Evolutionary conservation across 2,329 filamentous ascomycete species (phyloP), one percentile per base, ranked within the genome.

Genomic region (Aureobasidium subglaciale): DNA sequence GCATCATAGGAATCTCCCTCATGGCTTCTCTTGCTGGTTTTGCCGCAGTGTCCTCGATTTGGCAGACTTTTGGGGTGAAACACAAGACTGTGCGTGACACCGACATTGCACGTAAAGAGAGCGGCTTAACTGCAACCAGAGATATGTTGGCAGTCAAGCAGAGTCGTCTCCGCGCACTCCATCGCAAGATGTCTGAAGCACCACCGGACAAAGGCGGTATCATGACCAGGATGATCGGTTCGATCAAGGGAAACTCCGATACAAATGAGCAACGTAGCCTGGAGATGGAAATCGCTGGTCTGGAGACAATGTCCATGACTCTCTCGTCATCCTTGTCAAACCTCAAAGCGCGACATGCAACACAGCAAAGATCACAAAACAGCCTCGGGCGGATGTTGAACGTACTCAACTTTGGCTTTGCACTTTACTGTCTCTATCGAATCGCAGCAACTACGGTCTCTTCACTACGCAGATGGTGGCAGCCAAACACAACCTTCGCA

Each of bases 11-110:
- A 3, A 90, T 93, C 56, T 85, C 86, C 45, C 73, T 93, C 53
- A 95, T 95, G 88, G 90, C 89, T 15, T 78, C 91, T 13, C 75
- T 95, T n/a, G 89, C 89, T 6, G 90, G 90, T 0, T 95, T 95
- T 64, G 90, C 90, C 5, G 88, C 88, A n/a, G 87, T 95, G 30
- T 91, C 87, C 22, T 86, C 87, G 1, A 83, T 90, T 1, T 95
- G 90, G 88, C 87, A 95, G 65, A 88, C 83, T 0, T 89, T 95
- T 70, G 80, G 83, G 22, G 82, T 84, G 27, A 81, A 79, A 35
- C 74, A 81, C 42, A 77, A 80, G 27, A 81, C 81, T 3, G 81
- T 77, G 59, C 62, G 69, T 0, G 88, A 95, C 49, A 77, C 82
- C 9, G 87, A 92, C 61, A 79, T 95, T 45, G 76, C 81, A 46